Evolutionary conservation across 768 basidiomycete genomes (phyloP), one percentile per base, ranked within the genome.

Genomic region (Russula olivacea): DNA sequence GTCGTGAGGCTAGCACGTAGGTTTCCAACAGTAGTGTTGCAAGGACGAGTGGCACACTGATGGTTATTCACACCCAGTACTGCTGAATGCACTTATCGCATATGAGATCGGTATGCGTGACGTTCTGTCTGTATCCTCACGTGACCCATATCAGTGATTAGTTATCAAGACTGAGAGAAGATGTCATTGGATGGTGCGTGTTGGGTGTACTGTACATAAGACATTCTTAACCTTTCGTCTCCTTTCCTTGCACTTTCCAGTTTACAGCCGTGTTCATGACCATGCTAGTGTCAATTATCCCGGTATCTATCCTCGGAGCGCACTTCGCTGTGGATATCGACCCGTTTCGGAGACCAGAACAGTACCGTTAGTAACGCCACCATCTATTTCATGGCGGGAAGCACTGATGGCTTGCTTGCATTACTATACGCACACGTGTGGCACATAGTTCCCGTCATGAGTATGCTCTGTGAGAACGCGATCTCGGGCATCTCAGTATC

Each of bases 401-500:
- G 14, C 3, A 43, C 32, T 28, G 58, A 17, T 19, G 32, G 32
- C 7, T 36, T 45, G 32, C 45, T 45, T 21, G 14, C 8, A 10
- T 34, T 21, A 58, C 17, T 15, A 36, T 45, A n/a, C 43, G 30
- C 34, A 43, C 19, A 12, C 12, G n/a, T n/a, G n/a, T n/a, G n/a
- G n/a, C n/a, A n/a, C n/a, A n/a, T n/a, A 91, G 90, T 93, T 57
- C 91, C 89, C 6, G 83, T 92, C 57, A 80, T 91, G 9, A 91
- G 93, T 8, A 94, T 93, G 93, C 77, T 93, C 2, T 87, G 90
- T 45, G 91, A 91, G 2, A 84, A 82, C 59, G 85, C 89, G 1
- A 87, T 94, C 56, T 86, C 87, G 0, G 84, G 85, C 0, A 81
- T 93, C 8, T 85, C 90, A 2, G 82, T 94, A 0, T 80, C 86